Percentiles rank a stretch among this genome's conserved stretches.
Evolutionary conservation across 768 basidiomycete genomes (phyloP).

Genomic region (Amanita exitialis): DNA sequence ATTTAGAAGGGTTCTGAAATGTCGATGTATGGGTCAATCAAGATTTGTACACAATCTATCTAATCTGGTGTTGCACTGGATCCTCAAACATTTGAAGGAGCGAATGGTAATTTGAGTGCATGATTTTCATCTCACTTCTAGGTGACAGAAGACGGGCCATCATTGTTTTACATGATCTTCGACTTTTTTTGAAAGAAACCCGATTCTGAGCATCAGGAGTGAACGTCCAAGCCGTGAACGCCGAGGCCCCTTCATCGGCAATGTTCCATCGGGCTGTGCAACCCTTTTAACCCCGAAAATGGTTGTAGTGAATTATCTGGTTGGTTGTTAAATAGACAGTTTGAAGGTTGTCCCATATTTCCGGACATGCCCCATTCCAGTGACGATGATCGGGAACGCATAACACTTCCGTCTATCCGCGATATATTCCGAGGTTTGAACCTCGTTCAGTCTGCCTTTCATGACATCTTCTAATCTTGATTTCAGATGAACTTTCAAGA

Average conservation of each 20-base stretch:
- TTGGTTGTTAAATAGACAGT: background rate
- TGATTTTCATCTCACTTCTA: background rate
- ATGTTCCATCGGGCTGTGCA: constrained; percentile 4
- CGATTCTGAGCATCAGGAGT: background rate
- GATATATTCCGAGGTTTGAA: constrained; percentile 52
- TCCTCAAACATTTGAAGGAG: background rate
- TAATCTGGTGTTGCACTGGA: background rate
- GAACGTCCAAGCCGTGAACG: constrained; percentile 2
- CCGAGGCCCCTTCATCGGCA: constrained; percentile 2
- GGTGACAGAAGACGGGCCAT: background rate
- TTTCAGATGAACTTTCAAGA: constrained; percentile 38
- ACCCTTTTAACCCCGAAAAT: background rate
- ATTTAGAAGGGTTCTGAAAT: background rate
- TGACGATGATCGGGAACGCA: constrained; percentile 29
- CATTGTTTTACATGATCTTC: constrained; percentile 1
- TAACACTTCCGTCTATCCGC: constrained; percentile 63
- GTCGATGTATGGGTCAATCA: background rate
- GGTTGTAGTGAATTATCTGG: background rate
- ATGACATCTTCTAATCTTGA: constrained; percentile 5
- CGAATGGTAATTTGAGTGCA: background rate
- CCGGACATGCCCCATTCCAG: constrained; percentile 13
- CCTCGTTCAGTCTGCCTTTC: background rate
- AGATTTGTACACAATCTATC: background rate
- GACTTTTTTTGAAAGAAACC: background rate
- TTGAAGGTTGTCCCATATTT: background rate